Base-by-base conservation (phyloP, 2,329 filamentous ascomycete genomes). In the Pyricularia sp. region DNA sequence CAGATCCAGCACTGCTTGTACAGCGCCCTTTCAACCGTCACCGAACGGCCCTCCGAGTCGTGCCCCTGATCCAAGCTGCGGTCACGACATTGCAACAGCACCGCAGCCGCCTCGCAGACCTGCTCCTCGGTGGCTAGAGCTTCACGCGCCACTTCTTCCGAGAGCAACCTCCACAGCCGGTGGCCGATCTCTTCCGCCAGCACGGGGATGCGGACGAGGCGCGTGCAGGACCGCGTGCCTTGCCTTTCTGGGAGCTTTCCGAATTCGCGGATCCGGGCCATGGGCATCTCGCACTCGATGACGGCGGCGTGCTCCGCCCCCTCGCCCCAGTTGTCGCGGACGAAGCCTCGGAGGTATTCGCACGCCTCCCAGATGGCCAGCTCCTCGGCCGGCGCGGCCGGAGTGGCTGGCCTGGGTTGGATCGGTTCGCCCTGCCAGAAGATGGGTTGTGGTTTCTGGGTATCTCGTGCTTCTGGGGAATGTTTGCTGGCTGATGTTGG, bases 101-200 rank as follows among this genome's bases (percentile, higher is more conserved):
- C 3, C 35, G 35, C 35, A 6, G 35, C 4, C 35, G 35, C 16
- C 35, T 6, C 35, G 16, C 16, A 19, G 16, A 19, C 35, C 35
- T 19, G 3, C 19, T 49, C 40, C 8, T n/a, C 33, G 4, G 19
- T 49, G 19, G 16, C 40, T 19, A 49, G 40, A 1, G 40, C 16
- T 2, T 49, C 40, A 12, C 1, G 40, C 30, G 55, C 44, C 16
- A 28, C 33, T 26, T 57, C 35, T 26, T 40, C 62, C 8, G 65
- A 66, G 12, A 70, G 69, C 26, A 61, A 30, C 61, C 65, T 60
- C 70, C 70, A 72, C 16, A 72, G 63, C 9, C 64, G 66, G 19
- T 57, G 55, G 35, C 66, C 68, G 7, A 72, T 68, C 66, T 71
- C 68, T 30, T 71, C 69, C 63, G 70, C 65, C 44, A 72, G 67